phyloP scores from a whole-genome alignment of 2,329 filamentous ascomycete genomes.

The Fusarium sp. region DNA sequence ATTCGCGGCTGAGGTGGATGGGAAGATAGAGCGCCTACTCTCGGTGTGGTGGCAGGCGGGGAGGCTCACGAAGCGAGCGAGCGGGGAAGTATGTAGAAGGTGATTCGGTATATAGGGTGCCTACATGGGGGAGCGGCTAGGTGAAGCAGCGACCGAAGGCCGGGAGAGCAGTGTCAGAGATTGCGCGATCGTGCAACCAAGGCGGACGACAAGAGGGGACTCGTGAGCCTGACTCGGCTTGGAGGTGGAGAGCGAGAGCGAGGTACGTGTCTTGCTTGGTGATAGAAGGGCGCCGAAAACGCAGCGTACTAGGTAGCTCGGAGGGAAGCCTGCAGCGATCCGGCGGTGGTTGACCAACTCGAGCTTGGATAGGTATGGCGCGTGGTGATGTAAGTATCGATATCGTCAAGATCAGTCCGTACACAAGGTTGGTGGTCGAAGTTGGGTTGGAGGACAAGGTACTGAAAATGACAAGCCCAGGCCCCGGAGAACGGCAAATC shows the following conservation, averaged over 20 bases:
- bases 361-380: conserved; percentile 23
- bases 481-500: conserved; percentile 46
- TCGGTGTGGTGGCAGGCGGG: conserved; percentile 50
- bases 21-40: conserved; percentile 52
- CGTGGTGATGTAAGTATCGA: conserved; percentile 45
- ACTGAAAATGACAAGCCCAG: conserved; percentile 47
- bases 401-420: conserved; percentile 44
- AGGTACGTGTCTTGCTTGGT: conserved; percentile 45
- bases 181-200: conserved; percentile 39
- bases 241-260: conserved; percentile 39
- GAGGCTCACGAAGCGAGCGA: conserved; percentile 47
- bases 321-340: conserved; percentile 39
- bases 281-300: conserved; percentile 37
- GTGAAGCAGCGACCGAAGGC: conserved; percentile 25
- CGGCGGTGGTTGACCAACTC: conserved; percentile 37
- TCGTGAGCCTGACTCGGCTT: conserved; percentile 39
- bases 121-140: conserved; percentile 51
- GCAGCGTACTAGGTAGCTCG: conserved; percentile 42
- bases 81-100: conserved; percentile 45
- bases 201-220: conserved; percentile 30
- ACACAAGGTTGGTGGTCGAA: conserved; percentile 42
- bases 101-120: conserved; percentile 41
- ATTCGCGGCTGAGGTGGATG: conserved; percentile 49
- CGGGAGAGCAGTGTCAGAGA: conserved; percentile 31
- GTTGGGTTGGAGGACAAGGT: conserved; percentile 50